Evolutionary conservation across 805 yeast genomes (phyloP).

Genomic region (Candida corydali): DNA sequence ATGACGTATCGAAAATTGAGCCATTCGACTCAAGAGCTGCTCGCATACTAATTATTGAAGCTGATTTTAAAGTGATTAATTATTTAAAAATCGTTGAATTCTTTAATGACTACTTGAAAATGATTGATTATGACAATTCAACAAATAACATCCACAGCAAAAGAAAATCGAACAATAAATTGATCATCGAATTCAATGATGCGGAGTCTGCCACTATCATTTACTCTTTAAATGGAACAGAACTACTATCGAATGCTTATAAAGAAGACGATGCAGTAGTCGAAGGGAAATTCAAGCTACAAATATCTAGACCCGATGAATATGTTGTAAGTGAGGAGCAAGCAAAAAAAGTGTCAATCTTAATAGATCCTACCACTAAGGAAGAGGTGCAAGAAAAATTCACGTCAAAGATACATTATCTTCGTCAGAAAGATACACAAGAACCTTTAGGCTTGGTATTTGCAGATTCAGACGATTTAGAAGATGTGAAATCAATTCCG

Average conservation of each 20-base stretch:
- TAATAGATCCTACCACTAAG: constrained; percentile 45
- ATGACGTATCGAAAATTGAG: constrained; percentile 32
- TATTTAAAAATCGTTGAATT: constrained; percentile 39
- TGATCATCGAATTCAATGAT: constrained; percentile 50
- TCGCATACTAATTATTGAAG: constrained; percentile 25
- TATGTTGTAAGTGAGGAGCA: constrained; percentile 36
- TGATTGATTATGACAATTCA: constrained; percentile 35
- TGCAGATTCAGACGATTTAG: constrained; percentile 33
- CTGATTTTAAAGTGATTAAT: constrained; percentile 28
- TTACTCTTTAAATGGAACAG: constrained; percentile 37
- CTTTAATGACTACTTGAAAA: constrained; percentile 42
- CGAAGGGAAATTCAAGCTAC: constrained; percentile 10
- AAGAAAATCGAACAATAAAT: constrained; percentile 28
- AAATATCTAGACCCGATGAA: constrained; percentile 30
- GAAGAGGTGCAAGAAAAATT: constrained; percentile 39
- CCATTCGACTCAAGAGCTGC: constrained; percentile 35
- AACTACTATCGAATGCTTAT: constrained; percentile 23
- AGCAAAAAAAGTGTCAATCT: constrained; percentile 42
- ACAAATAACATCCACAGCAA: constrained; percentile 32
- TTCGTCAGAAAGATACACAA: constrained; percentile 45
- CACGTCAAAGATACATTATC: constrained; percentile 38
- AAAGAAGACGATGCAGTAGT: constrained; percentile 16
- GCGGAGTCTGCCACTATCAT: constrained; percentile 53
- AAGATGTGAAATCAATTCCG: constrained; percentile 12
- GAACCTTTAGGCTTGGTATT: constrained; percentile 58